phyloP scores from a whole-genome alignment of 1,284 basidiomycete species.

The Phenoliferia sp. region DNA sequence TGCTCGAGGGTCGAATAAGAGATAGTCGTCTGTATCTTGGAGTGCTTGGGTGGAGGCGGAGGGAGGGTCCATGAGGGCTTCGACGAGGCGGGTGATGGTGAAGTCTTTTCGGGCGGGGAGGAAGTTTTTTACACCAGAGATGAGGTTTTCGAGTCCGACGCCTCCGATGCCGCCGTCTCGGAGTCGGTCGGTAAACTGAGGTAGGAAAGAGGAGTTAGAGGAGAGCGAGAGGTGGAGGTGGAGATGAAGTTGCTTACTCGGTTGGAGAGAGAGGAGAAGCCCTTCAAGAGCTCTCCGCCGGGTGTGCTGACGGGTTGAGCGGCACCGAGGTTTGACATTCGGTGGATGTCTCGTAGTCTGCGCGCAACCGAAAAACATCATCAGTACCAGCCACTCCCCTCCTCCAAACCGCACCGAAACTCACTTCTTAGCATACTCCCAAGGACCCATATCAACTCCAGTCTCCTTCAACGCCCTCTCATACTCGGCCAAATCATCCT shows the following conservation, averaged over 20 bases:
- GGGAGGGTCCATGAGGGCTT: constrained; percentile 94
- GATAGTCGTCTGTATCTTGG: constrained; percentile 92
- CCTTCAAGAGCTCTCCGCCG: constrained; percentile 73
- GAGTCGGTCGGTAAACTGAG: constrained; percentile 79
- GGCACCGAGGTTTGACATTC: constrained; percentile 77
- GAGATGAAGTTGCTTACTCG: constrained; percentile 54
- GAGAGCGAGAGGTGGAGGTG: background rate
- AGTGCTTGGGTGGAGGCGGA: constrained; percentile 85
- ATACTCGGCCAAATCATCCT: constrained; percentile 81
- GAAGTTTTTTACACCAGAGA: constrained; percentile 98
- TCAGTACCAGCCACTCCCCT: background rate
- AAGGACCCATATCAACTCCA: constrained; percentile 74
- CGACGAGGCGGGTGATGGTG: constrained; percentile 84
- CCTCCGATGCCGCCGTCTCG: constrained; percentile 75
- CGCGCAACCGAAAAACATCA: background rate
- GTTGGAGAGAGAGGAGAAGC: constrained; percentile 88
- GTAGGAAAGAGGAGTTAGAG: constrained; percentile 13
- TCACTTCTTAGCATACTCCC: constrained; percentile 83
- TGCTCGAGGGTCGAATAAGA: constrained; percentile 87
- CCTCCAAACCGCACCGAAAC: constrained; percentile 11
- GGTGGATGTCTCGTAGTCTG: constrained; percentile 76
- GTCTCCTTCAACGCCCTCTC: constrained; percentile 77
- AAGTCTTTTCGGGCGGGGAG: constrained; percentile 91
- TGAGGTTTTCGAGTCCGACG: constrained; percentile 77
- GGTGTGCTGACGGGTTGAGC: constrained; percentile 52